These are phyloP conservation scores for Verticillium tricorpus DNA, from an alignment of 2,329 filamentous ascomycete genomes.

Conservation along the genomic window DNA sequence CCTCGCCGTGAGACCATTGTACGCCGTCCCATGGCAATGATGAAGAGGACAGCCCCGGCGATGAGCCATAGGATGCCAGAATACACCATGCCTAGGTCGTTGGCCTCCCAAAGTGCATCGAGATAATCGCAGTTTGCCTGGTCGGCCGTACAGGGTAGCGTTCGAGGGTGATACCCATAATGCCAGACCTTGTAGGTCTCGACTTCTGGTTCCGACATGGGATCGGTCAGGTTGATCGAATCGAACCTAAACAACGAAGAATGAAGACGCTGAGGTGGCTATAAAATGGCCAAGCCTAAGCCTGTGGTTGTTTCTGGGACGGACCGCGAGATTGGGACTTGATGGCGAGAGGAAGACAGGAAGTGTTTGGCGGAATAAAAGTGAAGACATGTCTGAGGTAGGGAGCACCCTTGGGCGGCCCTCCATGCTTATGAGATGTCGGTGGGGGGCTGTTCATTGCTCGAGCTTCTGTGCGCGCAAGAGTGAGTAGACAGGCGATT, in stretches of 20 bases:
- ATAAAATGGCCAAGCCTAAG: neutral
- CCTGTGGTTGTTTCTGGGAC: too few relatives aligned
- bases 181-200: conserved; percentile 31
- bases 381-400: too few relatives aligned
- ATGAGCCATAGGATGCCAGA: conserved; percentile 45
- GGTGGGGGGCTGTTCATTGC: too few relatives aligned
- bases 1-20: conserved; percentile 9
- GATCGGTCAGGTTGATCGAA: neutral
- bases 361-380: too few relatives aligned
- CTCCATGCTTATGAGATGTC: too few relatives aligned
- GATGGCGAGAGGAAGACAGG: too few relatives aligned
- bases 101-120: conserved; percentile 43
- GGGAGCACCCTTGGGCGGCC: too few relatives aligned
- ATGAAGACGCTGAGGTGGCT: neutral
- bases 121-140: conserved; percentile 45
- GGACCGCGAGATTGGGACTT: too few relatives aligned
- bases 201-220: conserved; percentile 19
- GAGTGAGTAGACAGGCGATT: too few relatives aligned
- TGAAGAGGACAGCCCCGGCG: conserved; percentile 36
- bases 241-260: neutral
- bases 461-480: too few relatives aligned
- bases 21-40: conserved; percentile 33
- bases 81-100: conserved; percentile 47
- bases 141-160: conserved; percentile 40
- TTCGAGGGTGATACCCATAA: conserved; percentile 43